Evolutionary conservation across 352 stramenopile species (phyloP).

Genomic region (Pilasporangium apinafurcum): DNA sequence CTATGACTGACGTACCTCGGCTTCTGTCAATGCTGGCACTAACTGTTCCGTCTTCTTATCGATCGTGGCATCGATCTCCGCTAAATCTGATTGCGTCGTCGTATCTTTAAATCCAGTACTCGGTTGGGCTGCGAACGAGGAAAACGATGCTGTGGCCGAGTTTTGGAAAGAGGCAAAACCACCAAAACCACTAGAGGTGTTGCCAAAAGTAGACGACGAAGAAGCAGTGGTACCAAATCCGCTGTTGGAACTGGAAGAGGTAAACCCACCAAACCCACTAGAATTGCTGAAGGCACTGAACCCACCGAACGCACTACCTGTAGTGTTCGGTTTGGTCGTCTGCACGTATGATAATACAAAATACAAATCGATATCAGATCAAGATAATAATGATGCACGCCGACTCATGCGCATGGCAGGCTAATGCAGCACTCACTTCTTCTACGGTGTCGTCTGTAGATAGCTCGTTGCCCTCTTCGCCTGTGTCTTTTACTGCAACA

Average conservation of each 20-base stretch:
- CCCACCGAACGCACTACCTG: slow-evolving; percentile 35
- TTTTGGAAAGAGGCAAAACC: slow-evolving; percentile 58
- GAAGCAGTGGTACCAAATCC: slow-evolving; percentile 15
- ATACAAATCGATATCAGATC: too few species aligned
- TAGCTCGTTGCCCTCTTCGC: slow-evolving; percentile 7
- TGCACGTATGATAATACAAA: too few species aligned
- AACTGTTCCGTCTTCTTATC: slow-evolving; percentile 42
- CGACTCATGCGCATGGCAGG: not conserved
- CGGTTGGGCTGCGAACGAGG: slow-evolving; percentile 39
- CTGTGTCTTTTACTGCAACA: too few species aligned
- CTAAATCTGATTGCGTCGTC: slow-evolving; percentile 28
- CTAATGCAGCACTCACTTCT: not conserved
- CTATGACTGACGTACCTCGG: slow-evolving; percentile 28
- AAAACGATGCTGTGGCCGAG: slow-evolving; percentile 34
- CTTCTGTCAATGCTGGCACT: slow-evolving; percentile 52
- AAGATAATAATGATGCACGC: not conserved
- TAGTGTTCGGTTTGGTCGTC: slow-evolving; percentile 13
- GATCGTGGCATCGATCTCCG: slow-evolving; percentile 34
- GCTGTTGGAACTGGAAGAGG: slow-evolving; percentile 14
- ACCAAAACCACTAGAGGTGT: slow-evolving; percentile 10
- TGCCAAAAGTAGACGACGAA: slow-evolving; percentile 5
- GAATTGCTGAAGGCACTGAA: slow-evolving; percentile 47
- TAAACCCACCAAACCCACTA: slow-evolving; percentile 42
- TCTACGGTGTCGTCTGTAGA: not conserved
- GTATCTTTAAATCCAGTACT: slow-evolving; percentile 32